Conservation (phyloP, 371 early-diverging fungal species). For the Rhizopus stolonifer region DNA sequence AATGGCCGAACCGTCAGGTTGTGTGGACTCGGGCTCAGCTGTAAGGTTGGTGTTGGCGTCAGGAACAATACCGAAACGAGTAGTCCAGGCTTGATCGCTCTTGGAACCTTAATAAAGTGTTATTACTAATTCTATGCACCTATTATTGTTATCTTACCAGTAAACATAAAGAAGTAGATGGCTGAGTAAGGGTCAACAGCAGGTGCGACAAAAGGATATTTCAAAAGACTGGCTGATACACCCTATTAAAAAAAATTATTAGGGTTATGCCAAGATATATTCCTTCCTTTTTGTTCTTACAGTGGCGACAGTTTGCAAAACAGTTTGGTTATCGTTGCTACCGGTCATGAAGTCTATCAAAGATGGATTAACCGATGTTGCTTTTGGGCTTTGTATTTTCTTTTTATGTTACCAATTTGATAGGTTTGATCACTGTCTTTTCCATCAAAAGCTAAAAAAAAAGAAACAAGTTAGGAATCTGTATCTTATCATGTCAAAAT, state of each 20-base stretch:
- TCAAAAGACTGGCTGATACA: slow-evolving; percentile 15
- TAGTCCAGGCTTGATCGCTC: slow-evolving; percentile 38
- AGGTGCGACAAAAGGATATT: slow-evolving; percentile 27
- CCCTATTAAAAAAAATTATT: slow-evolving; percentile 8
- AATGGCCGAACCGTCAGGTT: slow-evolving; percentile 33
- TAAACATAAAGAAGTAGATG: slow-evolving; percentile 53
- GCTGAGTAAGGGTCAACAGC: slow-evolving; percentile 39
- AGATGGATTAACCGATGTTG: neutral
- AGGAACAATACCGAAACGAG: slow-evolving; percentile 40
- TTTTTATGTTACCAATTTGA: slow-evolving; percentile 16
- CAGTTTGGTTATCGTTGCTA: slow-evolving; percentile 25
- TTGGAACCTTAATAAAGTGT: slow-evolving; percentile 19
- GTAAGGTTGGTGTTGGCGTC: slow-evolving; percentile 22
- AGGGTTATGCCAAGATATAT: neutral
- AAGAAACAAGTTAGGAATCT: neutral
- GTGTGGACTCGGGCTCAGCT: slow-evolving; percentile 24
- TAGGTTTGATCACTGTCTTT: slow-evolving; percentile 18
- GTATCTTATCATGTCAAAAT: too few relatives aligned
- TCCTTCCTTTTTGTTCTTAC: slow-evolving; percentile 19
- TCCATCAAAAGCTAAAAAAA: slow-evolving; percentile 22
- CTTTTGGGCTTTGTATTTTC: too few relatives aligned
- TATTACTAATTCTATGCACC: neutral
- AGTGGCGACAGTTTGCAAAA: slow-evolving; percentile 15
- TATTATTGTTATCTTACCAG: slow-evolving; percentile 13
- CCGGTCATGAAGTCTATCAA: slow-evolving; percentile 51